Conservation (phyloP, 2,329 filamentous ascomycete species). For the Decorospora gaudefroyi region DNA sequence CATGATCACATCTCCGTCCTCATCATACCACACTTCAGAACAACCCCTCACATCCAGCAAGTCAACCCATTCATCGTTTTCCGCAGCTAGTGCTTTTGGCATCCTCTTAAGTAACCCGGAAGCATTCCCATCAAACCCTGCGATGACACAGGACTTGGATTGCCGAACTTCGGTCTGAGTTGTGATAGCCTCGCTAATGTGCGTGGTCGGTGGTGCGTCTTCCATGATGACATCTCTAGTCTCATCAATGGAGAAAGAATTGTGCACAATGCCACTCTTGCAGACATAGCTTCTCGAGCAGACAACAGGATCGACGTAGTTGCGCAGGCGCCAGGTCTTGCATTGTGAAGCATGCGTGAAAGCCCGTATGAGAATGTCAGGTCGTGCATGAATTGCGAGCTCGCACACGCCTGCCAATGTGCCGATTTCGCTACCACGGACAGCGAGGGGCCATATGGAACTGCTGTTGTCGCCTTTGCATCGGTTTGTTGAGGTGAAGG, state of each 20-base stretch:
- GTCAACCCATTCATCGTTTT: slow-evolving; percentile 39
- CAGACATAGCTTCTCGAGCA: slow-evolving; percentile 24
- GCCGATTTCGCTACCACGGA: slow-evolving; percentile 57
- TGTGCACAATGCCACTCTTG: slow-evolving; percentile 34
- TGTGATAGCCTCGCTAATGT: not conserved
- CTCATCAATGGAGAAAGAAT: slow-evolving; percentile 11
- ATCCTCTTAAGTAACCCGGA: slow-evolving; percentile 23
- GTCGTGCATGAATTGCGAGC: slow-evolving; percentile 54
- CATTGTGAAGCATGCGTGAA: slow-evolving; percentile 54
- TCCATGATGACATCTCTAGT: slow-evolving; percentile 21
- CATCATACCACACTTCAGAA: slow-evolving; percentile 38
- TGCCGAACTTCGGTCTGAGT: slow-evolving; percentile 1
- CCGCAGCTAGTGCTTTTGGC: slow-evolving; percentile 31
- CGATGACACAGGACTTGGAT: slow-evolving; percentile 6
- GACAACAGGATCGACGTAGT: slow-evolving; percentile 13
- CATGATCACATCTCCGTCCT: slow-evolving; percentile 34
- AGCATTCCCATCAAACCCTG: slow-evolving; percentile 31
- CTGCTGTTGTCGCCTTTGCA: slow-evolving; percentile 8
- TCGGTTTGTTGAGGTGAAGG: not conserved
- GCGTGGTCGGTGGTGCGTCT: slow-evolving; percentile 4
- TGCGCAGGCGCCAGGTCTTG: slow-evolving; percentile 54
- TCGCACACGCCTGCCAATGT: slow-evolving; percentile 55
- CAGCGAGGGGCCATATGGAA: slow-evolving; percentile 54
- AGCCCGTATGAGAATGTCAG: slow-evolving; percentile 57
- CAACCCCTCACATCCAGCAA: slow-evolving; percentile 33